These are phyloP conservation scores for Pseudocercospora fuligena DNA, from an alignment of 2,329 filamentous ascomycete genomes.

Conservation along the genomic window DNA sequence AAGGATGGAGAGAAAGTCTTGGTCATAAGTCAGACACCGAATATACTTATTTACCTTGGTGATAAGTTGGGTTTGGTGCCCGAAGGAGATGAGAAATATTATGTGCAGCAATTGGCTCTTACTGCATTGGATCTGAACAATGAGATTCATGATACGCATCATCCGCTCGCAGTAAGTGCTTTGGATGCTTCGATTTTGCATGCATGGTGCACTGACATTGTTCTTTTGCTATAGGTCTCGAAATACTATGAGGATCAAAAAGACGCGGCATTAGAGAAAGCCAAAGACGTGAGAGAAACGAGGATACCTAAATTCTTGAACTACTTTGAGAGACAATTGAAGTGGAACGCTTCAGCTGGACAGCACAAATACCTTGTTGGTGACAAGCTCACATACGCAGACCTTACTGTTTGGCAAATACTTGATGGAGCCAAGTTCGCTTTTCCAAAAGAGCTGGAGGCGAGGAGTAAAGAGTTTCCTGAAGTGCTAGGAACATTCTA, in stretches of 20 bases:
- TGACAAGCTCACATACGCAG: constrained; percentile 69
- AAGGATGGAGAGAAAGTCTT: constrained; percentile 56
- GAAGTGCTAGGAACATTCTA: constrained; percentile 66
- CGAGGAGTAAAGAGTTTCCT: constrained; percentile 62
- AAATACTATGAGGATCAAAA: constrained; percentile 77
- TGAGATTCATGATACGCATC: constrained; percentile 77
- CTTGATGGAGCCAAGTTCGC: constrained; percentile 62
- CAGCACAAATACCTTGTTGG: constrained; percentile 70
- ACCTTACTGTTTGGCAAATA: constrained; percentile 75
- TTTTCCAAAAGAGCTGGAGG: constrained; percentile 70
- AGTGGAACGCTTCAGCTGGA: constrained; percentile 60
- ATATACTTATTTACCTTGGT: constrained; percentile 73
- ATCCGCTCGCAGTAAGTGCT: constrained; percentile 54
- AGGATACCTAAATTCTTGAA: constrained; percentile 73
- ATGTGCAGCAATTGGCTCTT: constrained; percentile 66
- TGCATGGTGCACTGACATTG: not conserved
- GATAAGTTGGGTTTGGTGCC: constrained; percentile 62
- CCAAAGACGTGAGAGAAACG: constrained; percentile 62
- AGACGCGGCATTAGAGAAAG: constrained; percentile 63
- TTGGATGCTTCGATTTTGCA: not conserved
- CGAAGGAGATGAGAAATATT: constrained; percentile 57
- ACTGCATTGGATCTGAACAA: constrained; percentile 73
- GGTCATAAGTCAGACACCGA: constrained; percentile 70
- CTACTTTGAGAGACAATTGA: constrained; percentile 71
- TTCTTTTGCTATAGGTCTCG: not conserved